phyloP scores from a whole-genome alignment of 352 stramenopile species.

The Phytopythium montanum region DNA sequence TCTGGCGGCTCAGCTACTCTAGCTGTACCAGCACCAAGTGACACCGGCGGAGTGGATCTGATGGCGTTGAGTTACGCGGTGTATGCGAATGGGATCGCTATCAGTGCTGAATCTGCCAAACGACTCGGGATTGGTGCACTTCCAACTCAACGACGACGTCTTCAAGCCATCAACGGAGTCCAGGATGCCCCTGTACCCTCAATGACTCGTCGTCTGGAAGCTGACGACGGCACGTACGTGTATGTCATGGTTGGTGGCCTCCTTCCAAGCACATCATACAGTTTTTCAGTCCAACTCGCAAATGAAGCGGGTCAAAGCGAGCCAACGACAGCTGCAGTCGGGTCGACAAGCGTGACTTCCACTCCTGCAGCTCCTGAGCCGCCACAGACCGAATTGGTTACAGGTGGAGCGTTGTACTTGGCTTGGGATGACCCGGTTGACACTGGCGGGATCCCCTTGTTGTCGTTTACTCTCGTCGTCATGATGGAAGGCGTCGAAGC shows the following conservation, averaged over 20 bases:
- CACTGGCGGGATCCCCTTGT: conserved; percentile 41
- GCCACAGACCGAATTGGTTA: conserved; percentile 17
- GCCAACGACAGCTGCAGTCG: conserved; percentile 7
- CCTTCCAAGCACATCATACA: conserved; percentile 22
- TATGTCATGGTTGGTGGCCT: not conserved
- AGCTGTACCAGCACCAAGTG: conserved; percentile 21
- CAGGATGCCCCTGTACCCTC: not conserved
- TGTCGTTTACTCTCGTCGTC: conserved; percentile 32
- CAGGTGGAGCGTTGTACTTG: conserved; percentile 38
- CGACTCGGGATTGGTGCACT: not conserved
- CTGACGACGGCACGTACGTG: not conserved
- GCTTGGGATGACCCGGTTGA: conserved; percentile 47
- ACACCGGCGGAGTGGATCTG: conserved; percentile 36
- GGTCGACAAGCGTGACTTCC: conserved; percentile 16
- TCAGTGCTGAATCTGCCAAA: conserved; percentile 17
- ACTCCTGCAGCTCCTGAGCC: conserved; percentile 23
- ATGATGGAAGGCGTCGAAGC: conserved; percentile 14
- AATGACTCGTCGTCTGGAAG: conserved; percentile 3
- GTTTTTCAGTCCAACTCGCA: conserved; percentile 31
- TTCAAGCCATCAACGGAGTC: not conserved
- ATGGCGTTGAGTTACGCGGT: conserved; percentile 31
- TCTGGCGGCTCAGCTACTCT: conserved; percentile 42
- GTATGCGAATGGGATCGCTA: conserved; percentile 33
- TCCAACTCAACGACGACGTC: not conserved
- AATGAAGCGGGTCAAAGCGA: conserved; percentile 31